A percentile compares a stretch with the other conserved stretches of the same genome.
phyloP scores from a whole-genome alignment of 176 grass and related monocot genomes.

The Themeda triandra region DNA sequence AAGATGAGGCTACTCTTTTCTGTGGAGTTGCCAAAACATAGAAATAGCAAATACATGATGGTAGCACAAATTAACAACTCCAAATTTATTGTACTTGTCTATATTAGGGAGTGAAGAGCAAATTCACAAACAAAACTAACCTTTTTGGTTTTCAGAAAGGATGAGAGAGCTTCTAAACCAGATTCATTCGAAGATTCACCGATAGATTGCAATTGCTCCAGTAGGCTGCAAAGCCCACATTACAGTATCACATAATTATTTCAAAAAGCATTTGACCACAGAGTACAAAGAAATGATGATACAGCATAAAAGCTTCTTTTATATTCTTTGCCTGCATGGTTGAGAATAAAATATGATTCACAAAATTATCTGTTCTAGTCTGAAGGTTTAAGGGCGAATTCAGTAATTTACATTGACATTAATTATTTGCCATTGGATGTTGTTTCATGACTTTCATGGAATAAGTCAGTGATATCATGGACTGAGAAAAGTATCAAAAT shows the following conservation, averaged over 20 bases:
- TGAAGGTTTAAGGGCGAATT: slow-evolving; percentile 2
- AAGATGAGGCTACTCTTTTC: background rate
- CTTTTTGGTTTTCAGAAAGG: slow-evolving; percentile 81
- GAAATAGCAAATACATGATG: slow-evolving; percentile 5
- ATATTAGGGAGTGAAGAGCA: background rate
- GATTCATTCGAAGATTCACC: slow-evolving; percentile 79
- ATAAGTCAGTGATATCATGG: background rate
- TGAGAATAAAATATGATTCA: background rate
- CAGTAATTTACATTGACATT: background rate
- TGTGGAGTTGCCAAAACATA: slow-evolving; percentile 11
- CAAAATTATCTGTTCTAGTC: background rate
- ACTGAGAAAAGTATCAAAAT: background rate
- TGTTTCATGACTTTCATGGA: too few relatives aligned
- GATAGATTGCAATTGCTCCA: slow-evolving; percentile 82
- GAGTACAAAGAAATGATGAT: background rate
- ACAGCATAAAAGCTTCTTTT: background rate
- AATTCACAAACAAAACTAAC: slow-evolving; percentile 37
- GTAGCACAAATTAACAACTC: slow-evolving; percentile 14
- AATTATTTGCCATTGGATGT: background rate
- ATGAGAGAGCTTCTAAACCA: slow-evolving; percentile 53
- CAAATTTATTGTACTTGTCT: background rate
- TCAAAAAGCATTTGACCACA: background rate
- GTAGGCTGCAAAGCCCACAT: slow-evolving; percentile 49
- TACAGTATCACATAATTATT: slow-evolving; percentile 14
- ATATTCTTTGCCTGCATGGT: background rate